Conservation (phyloP, 805 yeast species). For the Huiozyma naganishii region DNA sequence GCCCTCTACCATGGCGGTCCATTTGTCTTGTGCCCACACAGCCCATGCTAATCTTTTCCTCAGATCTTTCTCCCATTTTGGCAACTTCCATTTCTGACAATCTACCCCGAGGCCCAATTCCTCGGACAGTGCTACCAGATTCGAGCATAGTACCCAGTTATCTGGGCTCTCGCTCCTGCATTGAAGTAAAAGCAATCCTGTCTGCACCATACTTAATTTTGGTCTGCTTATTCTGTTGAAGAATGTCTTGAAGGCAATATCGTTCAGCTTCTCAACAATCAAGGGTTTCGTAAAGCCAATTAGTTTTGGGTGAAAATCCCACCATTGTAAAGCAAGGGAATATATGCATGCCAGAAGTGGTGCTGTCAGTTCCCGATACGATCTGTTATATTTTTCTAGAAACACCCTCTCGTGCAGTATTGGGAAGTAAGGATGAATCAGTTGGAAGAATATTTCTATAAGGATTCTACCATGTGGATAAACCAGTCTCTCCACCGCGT, state of each 20-base stretch:
- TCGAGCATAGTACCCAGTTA: constrained; percentile 80
- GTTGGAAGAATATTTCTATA: constrained; percentile 70
- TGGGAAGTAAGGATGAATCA: constrained; percentile 87
- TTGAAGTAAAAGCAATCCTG: constrained; percentile 71
- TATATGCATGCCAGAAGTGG: constrained; percentile 87
- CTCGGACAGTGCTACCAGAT: constrained; percentile 79
- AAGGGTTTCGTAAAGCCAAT: constrained; percentile 74
- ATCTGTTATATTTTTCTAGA: constrained; percentile 78
- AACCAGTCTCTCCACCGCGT: constrained; percentile 71
- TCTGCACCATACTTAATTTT: constrained; percentile 83
- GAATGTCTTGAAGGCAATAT: constrained; percentile 55
- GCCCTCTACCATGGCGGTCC: constrained; percentile 74
- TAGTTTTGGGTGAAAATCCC: constrained; percentile 66
- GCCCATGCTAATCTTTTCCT: constrained; percentile 93
- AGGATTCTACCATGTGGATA: constrained; percentile 87
- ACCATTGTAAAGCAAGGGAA: constrained; percentile 82
- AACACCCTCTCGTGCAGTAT: constrained; percentile 85
- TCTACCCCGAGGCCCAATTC: constrained; percentile 87
- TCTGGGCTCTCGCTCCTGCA: constrained; percentile 44
- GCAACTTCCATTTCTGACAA: constrained; percentile 83
- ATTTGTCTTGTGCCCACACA: constrained; percentile 81
- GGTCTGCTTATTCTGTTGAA: constrained; percentile 74
- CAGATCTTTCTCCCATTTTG: constrained; percentile 89
- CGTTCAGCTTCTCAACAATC: constrained; percentile 48
- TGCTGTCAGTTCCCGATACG: constrained; percentile 86